Evolutionary conservation across 78 protist species (phyloP).

Genomic region (Dictyostelium brefeldianum): DNA sequence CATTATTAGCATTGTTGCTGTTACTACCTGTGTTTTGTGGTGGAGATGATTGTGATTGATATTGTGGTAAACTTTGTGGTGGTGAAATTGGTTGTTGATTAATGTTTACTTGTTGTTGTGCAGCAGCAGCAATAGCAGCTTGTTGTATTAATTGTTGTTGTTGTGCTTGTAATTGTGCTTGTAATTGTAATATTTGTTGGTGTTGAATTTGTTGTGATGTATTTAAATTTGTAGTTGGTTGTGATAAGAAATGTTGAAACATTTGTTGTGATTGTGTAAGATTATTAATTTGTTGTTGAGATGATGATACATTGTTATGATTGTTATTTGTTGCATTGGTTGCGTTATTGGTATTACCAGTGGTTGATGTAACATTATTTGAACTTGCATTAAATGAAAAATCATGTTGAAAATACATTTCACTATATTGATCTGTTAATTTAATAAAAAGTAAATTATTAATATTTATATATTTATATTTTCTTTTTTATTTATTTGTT

Average conservation of each 20-base stretch:
- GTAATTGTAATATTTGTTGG: not conserved
- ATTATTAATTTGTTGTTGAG: not conserved
- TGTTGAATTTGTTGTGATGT: conserved; percentile 5
- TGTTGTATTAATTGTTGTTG: not conserved
- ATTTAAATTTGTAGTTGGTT: not conserved
- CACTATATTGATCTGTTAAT: not conserved
- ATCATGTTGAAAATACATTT: not conserved
- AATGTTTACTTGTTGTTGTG: not conserved
- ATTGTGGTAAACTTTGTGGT: conserved; percentile 39
- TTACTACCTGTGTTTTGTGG: not conserved
- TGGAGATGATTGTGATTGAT: conserved; percentile 16
- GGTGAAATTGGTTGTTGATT: conserved; percentile 8
- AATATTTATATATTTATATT: not conserved
- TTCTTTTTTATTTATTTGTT: not conserved
- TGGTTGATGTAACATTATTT: not conserved
- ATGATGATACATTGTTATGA: not conserved
- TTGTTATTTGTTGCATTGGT: not conserved
- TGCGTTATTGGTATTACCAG: not conserved
- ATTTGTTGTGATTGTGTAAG: too few relatives aligned
- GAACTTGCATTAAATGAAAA: conserved; percentile 7
- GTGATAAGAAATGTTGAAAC: not conserved
- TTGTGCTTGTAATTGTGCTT: not conserved
- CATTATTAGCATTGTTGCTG: too few relatives aligned
- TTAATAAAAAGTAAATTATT: not conserved
- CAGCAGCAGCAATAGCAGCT: too few relatives aligned